Base-by-base conservation (phyloP, 306 rosid species). In the Quercus ilex region DNA sequence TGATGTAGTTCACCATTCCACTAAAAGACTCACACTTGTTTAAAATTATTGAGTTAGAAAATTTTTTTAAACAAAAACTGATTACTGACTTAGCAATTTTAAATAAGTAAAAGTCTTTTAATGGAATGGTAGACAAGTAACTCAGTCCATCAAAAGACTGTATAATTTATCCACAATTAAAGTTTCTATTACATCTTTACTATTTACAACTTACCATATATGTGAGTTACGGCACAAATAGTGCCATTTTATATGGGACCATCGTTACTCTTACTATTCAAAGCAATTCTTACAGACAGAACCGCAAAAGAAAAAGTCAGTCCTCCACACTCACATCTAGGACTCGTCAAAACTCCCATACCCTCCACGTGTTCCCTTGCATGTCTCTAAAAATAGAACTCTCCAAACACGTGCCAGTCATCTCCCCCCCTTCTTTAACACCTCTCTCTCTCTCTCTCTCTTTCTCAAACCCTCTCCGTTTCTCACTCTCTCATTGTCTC, bases 291-390 rank as follows among this genome's bases (percentile, higher is more conserved):
- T 49, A 9, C 69, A 25, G 12, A 11, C 12, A 18, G 65, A 19
- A 13, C 43, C 35, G 46, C 25, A 46, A 71, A 69, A 33, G 80
- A 89, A 82, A 31, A 78, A 60, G 88, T 80, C 74, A 68, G 63
- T 69, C 43, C 30, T 49, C 23, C 74, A 51, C 59, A 53, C 87
- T 30, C 74, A 67, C 55, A 51, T 83, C 67, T 62, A 21, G 60
- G 69, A 38, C 53, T 20, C 33, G 21, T 74, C 13, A 3, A 20
- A 55, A 49, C 55, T 64, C 46, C 21, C 35, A 41, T 1, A 0
- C 2, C 15, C 51, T 74, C 90, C 97, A 90, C 95, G 93, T 89
- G 80, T 74, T 30, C 79, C 60, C 26, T 0, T 86, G 87, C 90
- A 86, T 92, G 97, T 76, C 85, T 51, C 77, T 65, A 78, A 19